Evolutionary conservation across 768 basidiomycete species (phyloP), one percentile per base, ranked within the genome.

Genomic region (Pleurotus ostreatus): DNA sequence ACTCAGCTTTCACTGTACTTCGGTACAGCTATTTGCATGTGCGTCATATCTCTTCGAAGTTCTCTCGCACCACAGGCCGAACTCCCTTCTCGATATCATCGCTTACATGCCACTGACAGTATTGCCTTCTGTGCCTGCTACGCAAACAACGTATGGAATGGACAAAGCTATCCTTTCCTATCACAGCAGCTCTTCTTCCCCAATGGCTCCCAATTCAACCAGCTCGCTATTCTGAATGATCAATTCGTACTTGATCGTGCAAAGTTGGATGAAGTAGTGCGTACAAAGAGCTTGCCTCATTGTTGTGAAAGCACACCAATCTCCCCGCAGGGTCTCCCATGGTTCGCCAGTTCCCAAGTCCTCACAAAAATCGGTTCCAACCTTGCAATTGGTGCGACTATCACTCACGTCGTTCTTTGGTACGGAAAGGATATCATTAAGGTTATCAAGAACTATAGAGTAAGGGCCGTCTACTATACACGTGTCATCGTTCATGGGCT

Each of bases 121-220:
- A 71, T 78, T 45, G 63, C 76, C n/a, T 80, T 80, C 67, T 75
- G 72, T 62, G 73, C 70, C 0, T 70, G 67, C 44, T 80, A 74
- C 38, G 66, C 74, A 9, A 73, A 65, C 39, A 85, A 88, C 57
- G 68, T 75, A 8, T 86, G 84, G 84, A 66, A 78, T 43, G 78
- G 77, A 1, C 77, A 81, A 61, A 78, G 72, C 60, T 84, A 85
- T 70, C 85, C 85, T 1, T 84, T 84, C 69, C 66, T 82, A 15
- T 70, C 70, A 5, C 74, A 74, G 59, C 61, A 64, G 8, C 60
- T 78, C 8, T 78, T 74, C 61, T 74, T 73, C 49, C 68, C 73
- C 59, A 75, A 79, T 20, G 78, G 81, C 0, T 75, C 80, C 0
- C 18, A 63, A 4, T 86, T 79, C 63, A 65, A 85, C 49, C 84